A percentile compares a stretch with the other conserved stretches of the same genome.
phyloP scores from a whole-genome alignment of 192 early-diverging fungal species.

The Geranomyces michiganensis region DNA sequence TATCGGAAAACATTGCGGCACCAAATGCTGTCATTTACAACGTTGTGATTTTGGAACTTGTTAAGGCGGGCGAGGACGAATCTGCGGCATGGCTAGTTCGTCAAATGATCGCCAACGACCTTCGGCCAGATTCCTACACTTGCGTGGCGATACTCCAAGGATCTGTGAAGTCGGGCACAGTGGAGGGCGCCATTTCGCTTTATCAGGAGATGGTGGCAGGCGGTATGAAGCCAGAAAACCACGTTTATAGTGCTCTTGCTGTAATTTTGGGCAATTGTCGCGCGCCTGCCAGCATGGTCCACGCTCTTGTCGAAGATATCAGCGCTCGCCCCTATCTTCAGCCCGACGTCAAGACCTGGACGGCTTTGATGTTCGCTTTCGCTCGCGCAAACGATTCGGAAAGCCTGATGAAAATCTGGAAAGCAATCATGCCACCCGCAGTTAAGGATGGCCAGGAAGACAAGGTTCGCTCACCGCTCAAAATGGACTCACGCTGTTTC shows the following conservation, averaged over 20 bases:
- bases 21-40: slow-evolving; percentile 8
- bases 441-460: background rate
- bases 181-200: background rate
- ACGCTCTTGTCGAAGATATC: slow-evolving; percentile 14
- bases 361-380: slow-evolving; percentile 26
- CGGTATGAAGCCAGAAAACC: slow-evolving; percentile 24
- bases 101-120: slow-evolving; percentile 13
- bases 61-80: background rate
- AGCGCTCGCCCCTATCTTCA: background rate
- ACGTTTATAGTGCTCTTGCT: slow-evolving; percentile 15
- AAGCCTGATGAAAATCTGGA: slow-evolving; percentile 10
- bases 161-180: background rate
- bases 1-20: background rate
- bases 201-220: slow-evolving; percentile 19
- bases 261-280: background rate
- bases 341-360: slow-evolving; percentile 10
- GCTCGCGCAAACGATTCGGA: slow-evolving; percentile 6
- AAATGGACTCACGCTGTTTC: slow-evolving; percentile 11
- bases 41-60: slow-evolving; percentile 5
- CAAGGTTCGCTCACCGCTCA: background rate
- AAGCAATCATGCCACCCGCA: background rate
- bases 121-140: slow-evolving; percentile 25
- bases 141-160: slow-evolving; percentile 14
- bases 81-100: background rate
- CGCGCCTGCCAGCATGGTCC: slow-evolving; percentile 4